Base-by-base conservation (phyloP, 2,329 filamentous ascomycete species). In the Chrysoporthe austroafricana region DNA sequence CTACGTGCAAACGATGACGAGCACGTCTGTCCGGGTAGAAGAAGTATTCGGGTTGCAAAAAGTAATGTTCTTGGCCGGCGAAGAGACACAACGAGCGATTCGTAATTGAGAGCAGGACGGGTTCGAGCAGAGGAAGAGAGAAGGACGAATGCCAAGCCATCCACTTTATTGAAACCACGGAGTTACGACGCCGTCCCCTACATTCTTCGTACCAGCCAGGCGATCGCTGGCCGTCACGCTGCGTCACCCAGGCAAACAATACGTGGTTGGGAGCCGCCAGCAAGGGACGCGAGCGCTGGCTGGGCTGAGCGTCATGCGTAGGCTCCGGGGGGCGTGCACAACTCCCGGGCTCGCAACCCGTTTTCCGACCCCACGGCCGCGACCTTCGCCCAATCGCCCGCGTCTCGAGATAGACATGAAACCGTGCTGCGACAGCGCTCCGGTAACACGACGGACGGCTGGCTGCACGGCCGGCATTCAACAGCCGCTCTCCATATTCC, bases 401-500 rank as follows among this genome's bases (percentile, higher is more conserved):
- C 52, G 64, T 63, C 64, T 57, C 67, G 67, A 64, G 64, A 67
- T 57, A 21, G 60, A 64, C 58, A 43, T 69, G 67, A 69, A 69
- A 69, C 67, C 54, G 32, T 62, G 61, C 64, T 69, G 67, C 56
- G 67, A 69, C 67, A 60, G 26, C 48, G 59, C 16, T 62, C 67
- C 66, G 56, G 63, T 32, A 43, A 67, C 59, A 66, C 46, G 26
- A 32, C 11, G 11, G 14, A 54, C 50, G 50, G 50, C 50, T 54
- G 16, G 50, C 50, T 54, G 13, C 26, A 54, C 26, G 21, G 50
- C 50, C 21, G 50, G 50, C 50, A 54, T 11, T 54, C 13, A 34
- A 34, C n/a, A 34, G 32, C 50, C 26, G 26, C 50, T 54, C 21
- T 34, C 50, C 5, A 26, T 32, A 4, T 54, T 7, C 26, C 14